These are phyloP conservation scores for Dovyalis caffra DNA, from an alignment of 345 rosid genomes.

Conservation along the genomic window DNA sequence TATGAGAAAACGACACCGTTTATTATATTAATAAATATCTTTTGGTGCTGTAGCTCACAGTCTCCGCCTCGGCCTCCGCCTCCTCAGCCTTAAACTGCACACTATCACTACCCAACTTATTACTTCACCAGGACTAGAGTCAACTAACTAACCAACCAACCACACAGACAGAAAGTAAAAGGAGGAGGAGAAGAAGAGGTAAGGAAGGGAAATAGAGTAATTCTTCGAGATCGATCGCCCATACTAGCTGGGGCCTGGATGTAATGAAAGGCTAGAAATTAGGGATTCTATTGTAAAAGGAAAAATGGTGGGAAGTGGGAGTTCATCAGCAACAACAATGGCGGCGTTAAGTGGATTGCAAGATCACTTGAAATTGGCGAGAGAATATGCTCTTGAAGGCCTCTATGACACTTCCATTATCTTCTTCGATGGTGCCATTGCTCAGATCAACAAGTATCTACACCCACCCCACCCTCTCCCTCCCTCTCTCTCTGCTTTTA, in stretches of 20 bases:
- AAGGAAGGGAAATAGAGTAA: background rate
- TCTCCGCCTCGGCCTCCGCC: background rate
- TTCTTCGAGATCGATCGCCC: background rate
- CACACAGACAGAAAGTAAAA: background rate
- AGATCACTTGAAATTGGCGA: constrained; percentile 93
- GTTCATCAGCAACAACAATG: constrained; percentile 40
- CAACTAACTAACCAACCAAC: background rate
- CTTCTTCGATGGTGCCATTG: constrained; percentile 93
- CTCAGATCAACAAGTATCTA: constrained; percentile 72
- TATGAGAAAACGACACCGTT: no score
- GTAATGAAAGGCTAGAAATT: background rate
- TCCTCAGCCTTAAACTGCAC: background rate
- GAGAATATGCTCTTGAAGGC: constrained; percentile 95
- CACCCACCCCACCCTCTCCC: background rate
- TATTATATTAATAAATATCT: no score
- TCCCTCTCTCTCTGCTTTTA: no score
- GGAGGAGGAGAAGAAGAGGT: background rate
- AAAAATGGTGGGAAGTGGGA: constrained; percentile 23
- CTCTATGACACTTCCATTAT: constrained; percentile 88
- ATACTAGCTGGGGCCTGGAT: background rate
- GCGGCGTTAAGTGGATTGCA: constrained; percentile 51
- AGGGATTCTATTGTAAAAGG: background rate
- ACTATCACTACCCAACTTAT: no score
- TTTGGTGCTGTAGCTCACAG: no score
- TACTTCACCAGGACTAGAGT: background rate